Percentiles rank a stretch among this genome's conserved stretches.
Evolutionary conservation across 129 eudicot species (phyloP).

Genomic region (Smallanthus sonchifolius): DNA sequence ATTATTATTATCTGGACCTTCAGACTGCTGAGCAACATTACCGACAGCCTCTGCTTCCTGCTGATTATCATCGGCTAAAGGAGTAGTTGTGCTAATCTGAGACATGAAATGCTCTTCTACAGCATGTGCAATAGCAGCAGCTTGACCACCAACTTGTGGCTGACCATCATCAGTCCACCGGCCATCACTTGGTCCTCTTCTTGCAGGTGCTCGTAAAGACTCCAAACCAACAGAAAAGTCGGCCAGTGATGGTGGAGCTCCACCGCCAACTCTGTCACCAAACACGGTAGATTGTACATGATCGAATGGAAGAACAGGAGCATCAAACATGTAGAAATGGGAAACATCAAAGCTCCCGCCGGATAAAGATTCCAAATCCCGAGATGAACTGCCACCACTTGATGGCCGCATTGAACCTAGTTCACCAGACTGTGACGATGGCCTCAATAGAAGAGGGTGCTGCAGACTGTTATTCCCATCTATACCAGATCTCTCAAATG

Average conservation of each 20-base stretch:
- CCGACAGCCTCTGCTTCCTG: conserved; percentile 30
- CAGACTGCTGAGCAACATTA: conserved; percentile 40
- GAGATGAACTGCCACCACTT: conserved; percentile 56
- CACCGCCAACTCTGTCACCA: conserved; percentile 56
- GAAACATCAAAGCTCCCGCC: conserved; percentile 64
- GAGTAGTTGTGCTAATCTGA: conserved; percentile 44
- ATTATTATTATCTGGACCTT: conserved; percentile 33
- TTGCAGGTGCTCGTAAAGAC: conserved; percentile 64
- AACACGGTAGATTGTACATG: conserved; percentile 52
- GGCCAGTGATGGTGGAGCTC: conserved; percentile 58
- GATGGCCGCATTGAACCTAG: conserved; percentile 52
- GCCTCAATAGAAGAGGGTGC: conserved; percentile 78
- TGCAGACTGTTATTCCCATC: conserved; percentile 63
- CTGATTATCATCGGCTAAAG: conserved; percentile 41
- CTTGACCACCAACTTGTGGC: conserved; percentile 89
- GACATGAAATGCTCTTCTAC: conserved; percentile 76
- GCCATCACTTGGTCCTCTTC: conserved; percentile 92
- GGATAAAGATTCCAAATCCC: conserved; percentile 66
- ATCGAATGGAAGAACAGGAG: conserved; percentile 79
- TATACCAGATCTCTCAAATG: conserved; percentile 58
- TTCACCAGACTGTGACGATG: conserved; percentile 55
- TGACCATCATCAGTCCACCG: conserved; percentile 99
- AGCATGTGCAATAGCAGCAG: conserved; percentile 86
- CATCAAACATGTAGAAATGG: conserved; percentile 79
- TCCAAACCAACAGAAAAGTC: conserved; percentile 91